Conservation (phyloP, 2,329 filamentous ascomycete genomes). For the Aspergillus oerlinghausenensis region DNA sequence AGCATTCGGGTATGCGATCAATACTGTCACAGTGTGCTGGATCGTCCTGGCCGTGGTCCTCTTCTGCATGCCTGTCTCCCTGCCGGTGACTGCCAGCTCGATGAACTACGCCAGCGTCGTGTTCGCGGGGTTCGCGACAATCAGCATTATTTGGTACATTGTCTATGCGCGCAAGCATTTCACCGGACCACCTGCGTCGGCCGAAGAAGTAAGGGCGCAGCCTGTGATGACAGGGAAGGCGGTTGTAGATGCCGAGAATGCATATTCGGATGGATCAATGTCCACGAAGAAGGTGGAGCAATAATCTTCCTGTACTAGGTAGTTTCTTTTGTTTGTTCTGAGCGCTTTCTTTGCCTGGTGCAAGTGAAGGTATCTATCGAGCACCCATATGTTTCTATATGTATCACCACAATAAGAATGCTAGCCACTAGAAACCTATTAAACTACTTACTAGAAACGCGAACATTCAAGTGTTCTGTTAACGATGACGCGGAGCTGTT, state of each 20-base stretch:
- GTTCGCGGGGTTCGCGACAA: constrained; percentile 57
- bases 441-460: neutral
- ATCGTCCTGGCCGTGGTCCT: constrained; percentile 65
- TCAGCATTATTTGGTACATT: constrained; percentile 61
- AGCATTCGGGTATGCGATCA: constrained; percentile 63
- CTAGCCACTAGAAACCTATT: neutral
- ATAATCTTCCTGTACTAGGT: neutral
- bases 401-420: neutral
- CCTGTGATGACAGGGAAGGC: constrained; percentile 29
- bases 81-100: constrained; percentile 51
- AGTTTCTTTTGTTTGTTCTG: neutral
- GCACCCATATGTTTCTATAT: constrained; percentile 4
- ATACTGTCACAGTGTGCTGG: constrained; percentile 65
- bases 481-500: neutral
- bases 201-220: constrained; percentile 23
- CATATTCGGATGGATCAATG: constrained; percentile 3
- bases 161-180: constrained; percentile 60
- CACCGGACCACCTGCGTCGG: constrained; percentile 49
- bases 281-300: constrained; percentile 14
- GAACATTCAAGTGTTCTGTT: neutral
- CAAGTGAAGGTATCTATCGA: neutral
- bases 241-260: constrained; percentile 30
- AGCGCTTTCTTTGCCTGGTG: neutral
- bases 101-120: constrained; percentile 68
- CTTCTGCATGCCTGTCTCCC: constrained; percentile 68